Percentiles rank a stretch among this genome's conserved stretches.
These are phyloP conservation scores for Aspergillus heteromorphus DNA, from an alignment of 495 filamentous ascomycete species.

Conservation along the genomic window DNA sequence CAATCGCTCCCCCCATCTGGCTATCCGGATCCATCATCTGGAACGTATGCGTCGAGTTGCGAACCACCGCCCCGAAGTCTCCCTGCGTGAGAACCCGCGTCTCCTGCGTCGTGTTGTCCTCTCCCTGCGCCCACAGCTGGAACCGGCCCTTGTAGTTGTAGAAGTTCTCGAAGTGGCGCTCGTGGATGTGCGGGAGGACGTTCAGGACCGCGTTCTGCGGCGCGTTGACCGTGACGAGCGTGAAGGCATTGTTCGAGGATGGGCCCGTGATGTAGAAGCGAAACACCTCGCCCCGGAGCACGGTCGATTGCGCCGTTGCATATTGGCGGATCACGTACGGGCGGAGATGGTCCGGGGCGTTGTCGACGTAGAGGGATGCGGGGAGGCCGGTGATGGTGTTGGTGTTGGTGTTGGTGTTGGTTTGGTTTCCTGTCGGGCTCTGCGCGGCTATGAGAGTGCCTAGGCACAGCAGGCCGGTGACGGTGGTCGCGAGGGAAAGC, in stretches of 20 bases:
- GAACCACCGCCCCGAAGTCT: conserved; percentile 35
- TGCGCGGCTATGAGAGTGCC: too few relatives aligned
- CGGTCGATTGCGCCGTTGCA: conserved; percentile 26
- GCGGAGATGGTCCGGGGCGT: conserved; percentile 23
- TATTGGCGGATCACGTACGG: conserved; percentile 30
- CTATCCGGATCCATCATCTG: conserved; percentile 42
- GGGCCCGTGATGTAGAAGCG: conserved; percentile 38
- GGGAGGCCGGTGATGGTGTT: too few relatives aligned
- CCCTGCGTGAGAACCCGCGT: conserved; percentile 32
- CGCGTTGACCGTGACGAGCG: conserved; percentile 38
- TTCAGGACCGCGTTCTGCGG: conserved; percentile 23
- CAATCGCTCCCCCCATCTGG: conserved; percentile 38
- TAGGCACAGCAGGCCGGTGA: too few relatives aligned
- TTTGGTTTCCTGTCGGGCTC: too few relatives aligned
- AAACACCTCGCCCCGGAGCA: conserved; percentile 21
- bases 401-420: too few relatives aligned
- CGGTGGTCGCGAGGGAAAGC: too few relatives aligned
- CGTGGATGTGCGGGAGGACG: conserved; percentile 39
- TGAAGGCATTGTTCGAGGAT: conserved; percentile 38
- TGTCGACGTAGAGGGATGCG: conserved; percentile 13
- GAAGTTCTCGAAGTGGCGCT: conserved; percentile 42
- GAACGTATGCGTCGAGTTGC: conserved; percentile 43
- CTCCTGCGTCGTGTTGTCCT: conserved; percentile 21
- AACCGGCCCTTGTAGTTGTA: conserved; percentile 39
- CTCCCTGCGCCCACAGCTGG: conserved; percentile 41